Evolutionary conservation across 345 rosid genomes (phyloP), one percentile per base, ranked within the genome.

Genomic region (Acer campestre): DNA sequence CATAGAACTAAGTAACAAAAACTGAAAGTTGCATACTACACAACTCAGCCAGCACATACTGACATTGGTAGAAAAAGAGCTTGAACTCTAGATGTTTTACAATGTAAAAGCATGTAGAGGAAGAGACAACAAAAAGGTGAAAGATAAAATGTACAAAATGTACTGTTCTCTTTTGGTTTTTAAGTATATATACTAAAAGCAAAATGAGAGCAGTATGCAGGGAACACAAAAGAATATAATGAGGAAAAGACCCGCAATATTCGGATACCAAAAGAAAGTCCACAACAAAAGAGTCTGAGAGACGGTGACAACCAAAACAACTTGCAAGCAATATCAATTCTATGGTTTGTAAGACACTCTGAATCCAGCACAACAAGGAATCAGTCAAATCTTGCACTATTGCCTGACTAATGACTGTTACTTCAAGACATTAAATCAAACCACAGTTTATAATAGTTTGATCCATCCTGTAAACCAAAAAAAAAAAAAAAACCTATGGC

Each of bases 401-500:
- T 78, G 74, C 56, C 56, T 71, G 65, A 62, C 73, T 78, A 77
- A 71, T 75, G 38, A 83, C 81, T 61, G 79, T 67, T 67, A 68
- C 65, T 63, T 78, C 66, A 65, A 66, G 56, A 81, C 55, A 77
- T 35, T 23, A 78, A 70, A 63, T 44, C 80, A 80, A 56, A 59
- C 27, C 62, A 27, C 35, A 7, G 63, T 70, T 70, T 53, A 61
- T 48, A 76, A 59, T 58, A 29, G 73, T 35, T 55, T 14, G n/a
- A 78, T 76, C 71, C 76, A 77, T 77, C 80, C 88, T 80, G 88
- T 81, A 84, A 82, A 78, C 72, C 3, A 51, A 44, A 62, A 25
- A 18, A 56, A 58, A 18, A 56, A 58, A 35, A 80, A 81, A 67
- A 71, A 61, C 18, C n/a, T 55, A 59, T 76, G 77, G 81, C 75